Base-by-base conservation (phyloP, 306 rosid genomes). In the Pachyrhizus erosus region DNA sequence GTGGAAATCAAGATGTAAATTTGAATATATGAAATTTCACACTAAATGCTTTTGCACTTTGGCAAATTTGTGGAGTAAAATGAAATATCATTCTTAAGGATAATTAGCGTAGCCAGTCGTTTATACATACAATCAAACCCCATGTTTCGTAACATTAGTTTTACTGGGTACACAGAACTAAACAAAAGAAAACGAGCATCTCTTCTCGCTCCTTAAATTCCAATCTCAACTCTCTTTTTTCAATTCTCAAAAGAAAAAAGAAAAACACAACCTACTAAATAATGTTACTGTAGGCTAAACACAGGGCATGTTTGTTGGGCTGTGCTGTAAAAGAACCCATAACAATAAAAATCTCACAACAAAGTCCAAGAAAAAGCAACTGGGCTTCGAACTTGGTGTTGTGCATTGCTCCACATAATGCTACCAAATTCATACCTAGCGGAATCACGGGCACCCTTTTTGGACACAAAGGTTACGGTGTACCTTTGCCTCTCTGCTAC, bases 281-380 rank as follows among this genome's bases (percentile, higher is more conserved):
- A 82, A 43, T 75, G 78, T 57, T 29, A 71, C 66, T 40, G 12
- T 27, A 37, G 49, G 39, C 61, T 6, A 5, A 26, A 57, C n/a
- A n/a, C n/a, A n/a, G n/a, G 62, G n/a, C 21, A 26, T 27, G 21
- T 13, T 26, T 43, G 61, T 45, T 54, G 74, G 83, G 70, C 23
- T 17, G 62, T 26, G 37, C 67, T 23, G 68, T 60, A 5, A 26
- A 2, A 27, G 0, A 58, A 26, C n/a, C n/a, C 74, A 66, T 45
- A 11, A 31, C 4, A 4, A 48, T 5, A 8, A 42, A 0, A 11
- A 42, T 9, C 80, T 87, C 85, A 89, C 81, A 87, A 77, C 73
- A 57, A 45, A 13, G 92, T 85, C 99, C 99, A 93, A 69, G 92
- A 87, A 51, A 96, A 92, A 45, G 97, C 77, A 73, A 93, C 87